Percentiles rank a stretch among this genome's conserved stretches.
phyloP scores from a whole-genome alignment of 331 rosid species.

The Arachis monticola region DNA sequence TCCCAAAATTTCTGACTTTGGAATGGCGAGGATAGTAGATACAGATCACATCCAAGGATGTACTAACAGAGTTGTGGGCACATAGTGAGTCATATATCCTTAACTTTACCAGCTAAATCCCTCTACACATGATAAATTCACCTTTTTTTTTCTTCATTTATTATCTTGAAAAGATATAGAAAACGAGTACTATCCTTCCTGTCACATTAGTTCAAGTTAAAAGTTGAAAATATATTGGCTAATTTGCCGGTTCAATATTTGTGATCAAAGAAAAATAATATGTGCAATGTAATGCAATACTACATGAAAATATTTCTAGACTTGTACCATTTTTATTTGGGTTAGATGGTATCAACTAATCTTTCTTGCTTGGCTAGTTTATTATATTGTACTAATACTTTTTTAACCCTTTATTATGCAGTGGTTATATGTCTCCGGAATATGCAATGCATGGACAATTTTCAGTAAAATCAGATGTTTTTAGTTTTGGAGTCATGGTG shows the following conservation, averaged over 20 bases:
- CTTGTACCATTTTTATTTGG: background rate
- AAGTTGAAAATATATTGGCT: background rate
- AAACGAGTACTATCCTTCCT: background rate
- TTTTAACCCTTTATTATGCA: background rate
- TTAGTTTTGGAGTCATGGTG: slow-evolving; percentile 20
- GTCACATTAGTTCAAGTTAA: slow-evolving; percentile 24
- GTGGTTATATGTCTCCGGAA: slow-evolving; percentile 75
- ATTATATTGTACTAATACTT: background rate
- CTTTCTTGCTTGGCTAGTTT: background rate
- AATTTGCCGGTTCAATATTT: background rate
- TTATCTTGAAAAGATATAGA: background rate
- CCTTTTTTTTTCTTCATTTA: background rate
- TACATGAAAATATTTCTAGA: background rate
- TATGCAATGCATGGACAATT: slow-evolving; percentile 65
- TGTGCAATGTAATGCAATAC: slow-evolving; percentile 3
- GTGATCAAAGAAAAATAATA: background rate
- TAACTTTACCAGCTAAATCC: background rate
- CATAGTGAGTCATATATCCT: slow-evolving; percentile 55
- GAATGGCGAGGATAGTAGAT: slow-evolving; percentile 62
- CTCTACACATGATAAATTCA: background rate
- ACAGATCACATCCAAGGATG: slow-evolving; percentile 49
- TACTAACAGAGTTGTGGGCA: slow-evolving; percentile 66
- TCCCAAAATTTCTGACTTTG: slow-evolving; percentile 66
- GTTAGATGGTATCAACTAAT: background rate
- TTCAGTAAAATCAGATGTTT: slow-evolving; percentile 52